Percentiles rank a stretch among this genome's conserved stretches.
phyloP scores from a whole-genome alignment of 371 early-diverging fungal species.

The Actinomortierella ambigua region DNA sequence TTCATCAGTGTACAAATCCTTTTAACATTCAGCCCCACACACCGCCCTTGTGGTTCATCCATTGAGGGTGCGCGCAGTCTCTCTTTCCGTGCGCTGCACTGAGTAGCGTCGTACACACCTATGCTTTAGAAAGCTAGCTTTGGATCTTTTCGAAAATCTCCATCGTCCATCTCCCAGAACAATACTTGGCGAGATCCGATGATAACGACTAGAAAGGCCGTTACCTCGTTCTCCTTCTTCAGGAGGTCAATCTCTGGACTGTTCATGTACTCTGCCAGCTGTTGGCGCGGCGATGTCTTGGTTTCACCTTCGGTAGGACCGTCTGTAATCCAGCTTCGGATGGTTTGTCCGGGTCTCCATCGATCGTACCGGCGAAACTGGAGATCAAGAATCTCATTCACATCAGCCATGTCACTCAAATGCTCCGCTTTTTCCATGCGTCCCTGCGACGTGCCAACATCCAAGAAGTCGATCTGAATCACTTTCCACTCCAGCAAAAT shows the following conservation, averaged over 20 bases:
- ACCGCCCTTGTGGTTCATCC: no score
- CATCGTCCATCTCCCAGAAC: constrained; percentile 21
- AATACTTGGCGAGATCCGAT: constrained; percentile 31
- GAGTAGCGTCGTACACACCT: not conserved
- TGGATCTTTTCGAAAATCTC: constrained; percentile 5
- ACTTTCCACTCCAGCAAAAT: constrained; percentile 17
- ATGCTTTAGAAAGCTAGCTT: constrained; percentile 9
- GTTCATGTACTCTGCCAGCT: constrained; percentile 8
- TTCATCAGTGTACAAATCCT: no score
- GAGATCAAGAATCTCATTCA: constrained; percentile 13
- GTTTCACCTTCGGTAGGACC: not conserved
- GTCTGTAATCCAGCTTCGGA: constrained; percentile 13
- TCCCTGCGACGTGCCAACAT: constrained; percentile 8
- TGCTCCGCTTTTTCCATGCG: constrained; percentile 10
- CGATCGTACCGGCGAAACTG: constrained; percentile 9
- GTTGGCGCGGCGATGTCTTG: constrained; percentile 11
- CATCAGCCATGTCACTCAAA: constrained; percentile 9
- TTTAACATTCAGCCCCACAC: no score
- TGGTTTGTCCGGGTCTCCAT: constrained; percentile 17
- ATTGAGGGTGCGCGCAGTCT: no score
- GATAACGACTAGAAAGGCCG: constrained; percentile 27
- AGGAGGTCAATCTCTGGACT: constrained; percentile 10
- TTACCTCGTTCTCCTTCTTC: constrained; percentile 13
- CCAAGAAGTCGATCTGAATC: constrained; percentile 21
- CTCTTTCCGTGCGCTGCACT: no score